Conservation (phyloP, 2,329 filamentous ascomycete species). For the Blumeria graminis region DNA sequence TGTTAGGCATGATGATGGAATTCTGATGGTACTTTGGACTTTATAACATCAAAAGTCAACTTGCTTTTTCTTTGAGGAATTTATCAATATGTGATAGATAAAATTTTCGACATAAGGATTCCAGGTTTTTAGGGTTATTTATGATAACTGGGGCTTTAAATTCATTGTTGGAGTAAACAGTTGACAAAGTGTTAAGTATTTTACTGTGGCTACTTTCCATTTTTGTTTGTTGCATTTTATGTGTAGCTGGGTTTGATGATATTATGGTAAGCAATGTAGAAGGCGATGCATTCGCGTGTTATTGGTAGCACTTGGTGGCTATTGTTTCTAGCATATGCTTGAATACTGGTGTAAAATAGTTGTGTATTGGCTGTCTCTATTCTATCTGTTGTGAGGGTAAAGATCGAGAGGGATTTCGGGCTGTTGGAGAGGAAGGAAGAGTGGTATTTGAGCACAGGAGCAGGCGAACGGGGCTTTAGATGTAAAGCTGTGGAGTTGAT, state of each 20-base stretch:
- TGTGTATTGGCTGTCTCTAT: no score
- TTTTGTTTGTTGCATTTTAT: background rate
- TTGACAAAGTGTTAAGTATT: background rate
- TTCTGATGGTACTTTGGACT: background rate
- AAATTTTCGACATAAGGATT: background rate
- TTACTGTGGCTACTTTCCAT: background rate
- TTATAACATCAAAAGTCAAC: background rate
- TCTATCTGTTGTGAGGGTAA: no score
- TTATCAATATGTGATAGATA: background rate
- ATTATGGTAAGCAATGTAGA: background rate
- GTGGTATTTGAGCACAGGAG: no score
- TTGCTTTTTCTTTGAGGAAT: background rate
- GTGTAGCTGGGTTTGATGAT: background rate
- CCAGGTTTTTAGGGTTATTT: background rate
- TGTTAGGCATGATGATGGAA: background rate
- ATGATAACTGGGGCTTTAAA: background rate
- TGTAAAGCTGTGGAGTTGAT: no score
- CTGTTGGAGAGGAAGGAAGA: no score
- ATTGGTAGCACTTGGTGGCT: no score
- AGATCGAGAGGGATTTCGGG: no score
- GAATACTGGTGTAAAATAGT: no score
- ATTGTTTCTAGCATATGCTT: no score
- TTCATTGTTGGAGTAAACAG: background rate
- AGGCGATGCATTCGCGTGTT: background rate
- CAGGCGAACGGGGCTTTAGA: no score